Conservation (phyloP, 2,329 filamentous ascomycete genomes). For the Bretziella fagacearum region DNA sequence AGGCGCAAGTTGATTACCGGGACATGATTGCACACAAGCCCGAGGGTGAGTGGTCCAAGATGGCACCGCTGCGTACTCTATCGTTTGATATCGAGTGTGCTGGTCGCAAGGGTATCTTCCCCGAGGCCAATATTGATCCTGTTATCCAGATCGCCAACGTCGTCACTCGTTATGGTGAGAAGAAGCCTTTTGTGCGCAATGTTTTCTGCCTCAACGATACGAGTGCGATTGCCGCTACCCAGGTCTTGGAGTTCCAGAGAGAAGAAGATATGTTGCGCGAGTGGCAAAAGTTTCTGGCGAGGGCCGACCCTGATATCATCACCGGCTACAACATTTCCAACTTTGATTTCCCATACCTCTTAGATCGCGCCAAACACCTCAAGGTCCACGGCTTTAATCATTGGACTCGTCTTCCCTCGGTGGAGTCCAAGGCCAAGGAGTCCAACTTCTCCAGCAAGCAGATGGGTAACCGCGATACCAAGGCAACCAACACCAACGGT, state of each 20-base stretch:
- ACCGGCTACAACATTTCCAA: conserved; percentile 98
- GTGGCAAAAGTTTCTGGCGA: conserved; percentile 79
- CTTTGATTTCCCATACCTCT: conserved; percentile 93
- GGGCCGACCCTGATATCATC: conserved; percentile 90
- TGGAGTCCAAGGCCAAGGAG: conserved; percentile 55
- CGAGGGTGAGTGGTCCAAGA: conserved; percentile 92
- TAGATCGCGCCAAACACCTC: conserved; percentile 72
- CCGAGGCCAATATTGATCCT: conserved; percentile 76
- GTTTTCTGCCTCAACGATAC: conserved; percentile 91
- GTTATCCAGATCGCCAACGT: conserved; percentile 98
- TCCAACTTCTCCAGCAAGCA: conserved; percentile 94
- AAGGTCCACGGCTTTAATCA: conserved; percentile 68
- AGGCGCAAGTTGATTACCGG: conserved; percentile 66
- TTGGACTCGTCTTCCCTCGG: conserved; percentile 63
- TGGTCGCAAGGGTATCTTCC: conserved; percentile 92
- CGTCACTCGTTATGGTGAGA: conserved; percentile 85
- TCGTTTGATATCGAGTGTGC: conserved; percentile 99
- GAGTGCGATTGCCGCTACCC: conserved; percentile 84
- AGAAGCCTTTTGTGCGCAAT: conserved; percentile 88
- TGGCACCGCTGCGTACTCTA: conserved; percentile 80
- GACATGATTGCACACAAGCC: conserved; percentile 76
- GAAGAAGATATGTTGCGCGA: conserved; percentile 83
- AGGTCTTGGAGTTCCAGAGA: conserved; percentile 65
- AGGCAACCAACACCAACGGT: conserved; percentile 86
- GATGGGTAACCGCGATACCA: conserved; percentile 91